Base-by-base conservation (phyloP, 2,329 filamentous ascomycete species). In the Arthrobotrys conoides region DNA sequence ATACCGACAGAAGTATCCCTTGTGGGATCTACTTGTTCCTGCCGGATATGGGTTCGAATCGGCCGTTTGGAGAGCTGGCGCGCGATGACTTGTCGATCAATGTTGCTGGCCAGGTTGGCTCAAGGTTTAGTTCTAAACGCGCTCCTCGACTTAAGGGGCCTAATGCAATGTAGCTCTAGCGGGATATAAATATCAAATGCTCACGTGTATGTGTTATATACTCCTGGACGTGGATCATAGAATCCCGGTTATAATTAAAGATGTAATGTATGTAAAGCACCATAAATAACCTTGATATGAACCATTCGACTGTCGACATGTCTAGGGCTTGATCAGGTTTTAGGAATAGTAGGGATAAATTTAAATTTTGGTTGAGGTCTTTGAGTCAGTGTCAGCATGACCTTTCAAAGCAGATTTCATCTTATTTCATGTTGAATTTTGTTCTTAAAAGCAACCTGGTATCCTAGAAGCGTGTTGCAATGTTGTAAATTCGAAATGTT, bases 401-500 rank as follows among this genome's bases (percentile, higher is more conserved):
- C 8, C 30, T 16, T 20, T 36, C 51, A 9, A 36, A 36, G 27
- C 51, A 9, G 18, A 36, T 14, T 33, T 20, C 1, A 10, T 57
- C 27, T 36, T 5, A 59, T 41, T 20, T 8, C 46, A 49, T 49
- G 55, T 38, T 59, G 30, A 44, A 44, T 38, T 41, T 16, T 44
- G 27, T 44, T 16, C n/a, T 44, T 4, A 16, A 44, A 44, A 44
- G n/a, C 36, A 18, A 10, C 33, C 18, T 14, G 30, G n/a, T 22
- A 27, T 10, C 24, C 16, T 38, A 8, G 10, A 27, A 44, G 5
- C 14, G 57, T 61, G 57, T 61, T 61, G 57, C 9, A n/a, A 24
- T 44, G 36, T 61, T 61, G 57, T 18, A 61, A 61, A 44, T 5
- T 61, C 16, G 16, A 22, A 59, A 59, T 20, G 53, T 61, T 61